These are phyloP conservation scores for Scheffersomyces insectosa DNA, from an alignment of 1,139 yeast species.

Conservation along the genomic window DNA sequence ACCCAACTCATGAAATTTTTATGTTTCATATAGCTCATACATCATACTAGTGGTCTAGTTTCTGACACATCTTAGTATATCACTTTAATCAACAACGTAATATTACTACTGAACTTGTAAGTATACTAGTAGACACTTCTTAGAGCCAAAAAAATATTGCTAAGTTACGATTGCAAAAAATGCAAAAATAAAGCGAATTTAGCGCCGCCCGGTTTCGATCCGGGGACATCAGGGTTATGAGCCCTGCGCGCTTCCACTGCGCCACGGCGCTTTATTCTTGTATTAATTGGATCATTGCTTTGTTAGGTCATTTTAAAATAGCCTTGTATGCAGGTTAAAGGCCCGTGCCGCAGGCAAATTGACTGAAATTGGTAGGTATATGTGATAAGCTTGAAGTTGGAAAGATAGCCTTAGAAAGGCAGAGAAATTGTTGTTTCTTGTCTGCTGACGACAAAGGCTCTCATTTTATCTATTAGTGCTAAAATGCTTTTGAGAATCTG, in stretches of 20 bases:
- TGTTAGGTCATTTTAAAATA: background rate
- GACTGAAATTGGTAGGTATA: too few species aligned
- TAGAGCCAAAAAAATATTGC: background rate
- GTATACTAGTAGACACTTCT: too few species aligned
- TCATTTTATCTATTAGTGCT: too few species aligned
- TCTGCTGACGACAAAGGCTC: too few species aligned
- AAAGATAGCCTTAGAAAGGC: too few species aligned
- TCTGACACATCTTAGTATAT: background rate
- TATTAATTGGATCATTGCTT: background rate
- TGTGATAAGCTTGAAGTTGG: too few species aligned
- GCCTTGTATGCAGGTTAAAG: too few species aligned
- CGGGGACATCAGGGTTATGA: conserved; percentile 99
- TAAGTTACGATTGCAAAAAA: background rate
- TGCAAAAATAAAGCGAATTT: conserved; percentile 17
- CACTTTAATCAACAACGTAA: background rate
- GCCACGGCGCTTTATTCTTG: conserved; percentile 70
- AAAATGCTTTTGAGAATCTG: too few species aligned
- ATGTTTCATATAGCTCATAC: background rate
- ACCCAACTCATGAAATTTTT: background rate
- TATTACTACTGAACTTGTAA: background rate
- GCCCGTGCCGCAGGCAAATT: too few species aligned
- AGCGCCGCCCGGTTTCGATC: conserved; percentile 99
- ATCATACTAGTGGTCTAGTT: background rate
- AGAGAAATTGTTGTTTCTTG: too few species aligned
- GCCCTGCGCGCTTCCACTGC: conserved; percentile 99